A percentile compares a stretch with the other conserved stretches of the same genome.
phyloP scores from a whole-genome alignment of 306 rosid genomes.

The Vigna trinervia region DNA sequence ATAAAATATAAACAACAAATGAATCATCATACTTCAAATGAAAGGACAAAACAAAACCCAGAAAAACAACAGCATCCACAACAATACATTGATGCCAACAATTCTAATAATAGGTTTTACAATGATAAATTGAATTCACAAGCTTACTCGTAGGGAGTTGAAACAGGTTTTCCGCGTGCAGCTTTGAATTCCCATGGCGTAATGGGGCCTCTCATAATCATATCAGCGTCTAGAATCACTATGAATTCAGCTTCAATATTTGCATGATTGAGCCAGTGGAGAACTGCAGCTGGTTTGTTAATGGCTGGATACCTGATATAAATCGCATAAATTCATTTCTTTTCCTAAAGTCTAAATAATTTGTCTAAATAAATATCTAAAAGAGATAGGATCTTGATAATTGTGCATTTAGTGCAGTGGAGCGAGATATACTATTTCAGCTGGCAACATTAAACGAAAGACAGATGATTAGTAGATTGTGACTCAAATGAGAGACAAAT shows the following conservation, averaged over 20 bases:
- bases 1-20: neutral
- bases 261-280: conserved; percentile 50
- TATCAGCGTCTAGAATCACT: conserved; percentile 49
- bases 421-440: conserved; percentile 5
- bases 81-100: neutral
- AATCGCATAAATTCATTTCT: neutral
- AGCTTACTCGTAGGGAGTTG: conserved; percentile 50
- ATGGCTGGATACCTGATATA: conserved; percentile 44
- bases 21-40: conserved; percentile 10
- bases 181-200: conserved; percentile 53
- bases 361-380: conserved; percentile 1
- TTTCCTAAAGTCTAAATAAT: neutral
- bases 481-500: neutral
- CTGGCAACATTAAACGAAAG: conserved; percentile 1
- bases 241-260: conserved; percentile 47
- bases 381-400: neutral
- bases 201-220: conserved; percentile 47
- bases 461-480: neutral
- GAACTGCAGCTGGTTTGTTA: conserved; percentile 49
- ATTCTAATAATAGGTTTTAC: conserved; percentile 2
- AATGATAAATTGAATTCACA: conserved; percentile 36
- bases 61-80: neutral
- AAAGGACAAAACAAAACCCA: neutral
- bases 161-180: conserved; percentile 41
- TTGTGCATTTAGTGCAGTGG: neutral